Conservation (phyloP, 208 protist genomes). For the Cochliopodium minus region DNA sequence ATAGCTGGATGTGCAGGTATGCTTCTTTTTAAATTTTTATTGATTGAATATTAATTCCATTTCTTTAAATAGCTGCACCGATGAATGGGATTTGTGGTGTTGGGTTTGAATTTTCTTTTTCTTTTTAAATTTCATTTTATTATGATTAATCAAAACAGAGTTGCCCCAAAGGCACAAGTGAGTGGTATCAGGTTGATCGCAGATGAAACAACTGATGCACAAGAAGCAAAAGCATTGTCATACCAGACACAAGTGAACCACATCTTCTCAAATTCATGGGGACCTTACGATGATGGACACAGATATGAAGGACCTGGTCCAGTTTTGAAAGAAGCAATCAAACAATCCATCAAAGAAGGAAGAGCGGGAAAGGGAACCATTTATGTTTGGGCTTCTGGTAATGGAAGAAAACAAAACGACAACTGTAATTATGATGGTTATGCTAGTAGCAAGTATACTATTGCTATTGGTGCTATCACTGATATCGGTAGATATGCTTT, state of each 20-base stretch:
- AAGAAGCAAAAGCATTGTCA: constrained; percentile 5
- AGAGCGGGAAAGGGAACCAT: constrained; percentile 18
- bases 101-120: too few species aligned
- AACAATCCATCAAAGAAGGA: constrained; percentile 6
- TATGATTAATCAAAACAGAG: too few species aligned
- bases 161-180: too few species aligned
- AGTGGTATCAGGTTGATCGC: too few species aligned
- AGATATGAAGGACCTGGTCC: too few species aligned
- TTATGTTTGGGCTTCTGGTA: constrained; percentile 29
- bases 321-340: not conserved
- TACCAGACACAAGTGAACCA: not conserved
- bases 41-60: too few species aligned
- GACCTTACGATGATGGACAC: constrained; percentile 24
- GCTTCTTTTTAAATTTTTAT: too few species aligned
- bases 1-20: too few species aligned
- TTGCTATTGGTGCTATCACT: constrained; percentile 17
- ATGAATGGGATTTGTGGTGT: constrained; percentile 18
- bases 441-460: constrained; percentile 20
- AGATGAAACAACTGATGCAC: too few species aligned
- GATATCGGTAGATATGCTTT: too few species aligned
- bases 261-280: constrained; percentile 24
- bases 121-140: too few species aligned
- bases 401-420: constrained; percentile 16
- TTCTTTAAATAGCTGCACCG: too few species aligned
- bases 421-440: constrained; percentile 30